phyloP scores from a whole-genome alignment of 2,329 filamentous ascomycete genomes.

The Phoma sp. region DNA sequence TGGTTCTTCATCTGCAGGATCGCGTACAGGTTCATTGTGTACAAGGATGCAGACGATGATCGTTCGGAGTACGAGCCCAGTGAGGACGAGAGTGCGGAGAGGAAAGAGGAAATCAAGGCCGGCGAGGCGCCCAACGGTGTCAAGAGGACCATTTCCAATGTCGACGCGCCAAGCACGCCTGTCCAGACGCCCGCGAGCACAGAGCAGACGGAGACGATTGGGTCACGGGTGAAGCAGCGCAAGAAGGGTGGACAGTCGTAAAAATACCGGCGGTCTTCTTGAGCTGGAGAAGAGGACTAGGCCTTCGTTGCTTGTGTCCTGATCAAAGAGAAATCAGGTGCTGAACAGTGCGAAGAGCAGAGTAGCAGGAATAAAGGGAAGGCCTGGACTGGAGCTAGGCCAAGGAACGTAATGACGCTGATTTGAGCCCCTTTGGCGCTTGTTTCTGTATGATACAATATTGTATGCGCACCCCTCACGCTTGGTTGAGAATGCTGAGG shows the following conservation, averaged over 20 bases:
- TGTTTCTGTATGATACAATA: no score
- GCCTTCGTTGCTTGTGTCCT: no score
- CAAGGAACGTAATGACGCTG: no score
- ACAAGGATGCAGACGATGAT: slow-evolving; percentile 69
- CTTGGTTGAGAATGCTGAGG: no score
- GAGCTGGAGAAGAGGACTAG: no score
- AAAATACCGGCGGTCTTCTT: no score
- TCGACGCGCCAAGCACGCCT: slow-evolving; percentile 6
- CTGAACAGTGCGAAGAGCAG: no score
- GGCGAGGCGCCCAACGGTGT: background rate
- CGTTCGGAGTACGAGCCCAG: slow-evolving; percentile 68
- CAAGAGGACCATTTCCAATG: slow-evolving; percentile 3
- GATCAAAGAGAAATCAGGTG: no score
- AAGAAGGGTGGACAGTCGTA: slow-evolving; percentile 16
- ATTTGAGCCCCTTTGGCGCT: no score
- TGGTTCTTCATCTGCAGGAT: slow-evolving; percentile 78
- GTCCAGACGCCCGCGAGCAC: background rate
- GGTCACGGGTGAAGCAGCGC: slow-evolving; percentile 19
- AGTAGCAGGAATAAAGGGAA: no score
- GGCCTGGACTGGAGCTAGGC: no score
- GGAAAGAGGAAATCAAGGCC: slow-evolving; percentile 20
- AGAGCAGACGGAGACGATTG: slow-evolving; percentile 19
- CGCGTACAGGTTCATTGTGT: slow-evolving; percentile 71
- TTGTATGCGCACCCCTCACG: no score
- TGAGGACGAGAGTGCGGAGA: slow-evolving; percentile 53